These are phyloP conservation scores for Corchorus olitorius DNA, from an alignment of 345 rosid species.

Conservation along the genomic window DNA sequence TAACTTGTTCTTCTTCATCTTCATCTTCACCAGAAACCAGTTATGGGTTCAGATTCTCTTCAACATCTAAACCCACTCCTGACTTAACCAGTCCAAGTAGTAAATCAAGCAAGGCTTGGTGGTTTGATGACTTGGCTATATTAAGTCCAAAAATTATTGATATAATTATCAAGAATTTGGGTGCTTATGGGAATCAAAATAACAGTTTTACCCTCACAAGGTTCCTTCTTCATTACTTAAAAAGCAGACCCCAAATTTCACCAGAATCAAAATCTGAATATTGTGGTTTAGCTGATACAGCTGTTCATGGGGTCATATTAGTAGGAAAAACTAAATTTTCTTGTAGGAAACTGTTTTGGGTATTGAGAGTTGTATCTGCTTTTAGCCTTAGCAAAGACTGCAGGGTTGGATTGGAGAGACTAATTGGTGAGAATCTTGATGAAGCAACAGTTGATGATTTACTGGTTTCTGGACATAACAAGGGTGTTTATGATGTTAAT, in stretches of 20 bases:
- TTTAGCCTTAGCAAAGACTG: conserved; percentile 56
- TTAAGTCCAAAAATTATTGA: conserved; percentile 53
- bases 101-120: conserved; percentile 58
- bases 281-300: conserved; percentile 53
- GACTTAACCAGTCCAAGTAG: conserved; percentile 32
- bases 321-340: conserved; percentile 51
- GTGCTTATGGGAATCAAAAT: conserved; percentile 50
- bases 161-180: conserved; percentile 49
- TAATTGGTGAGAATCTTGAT: conserved; percentile 66
- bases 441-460: conserved; percentile 80
- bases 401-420: conserved; percentile 58
- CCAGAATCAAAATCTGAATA: conserved; percentile 33
- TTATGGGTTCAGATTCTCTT: conserved; percentile 46
- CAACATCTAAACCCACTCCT: conserved; percentile 37
- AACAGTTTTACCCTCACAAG: conserved; percentile 62
- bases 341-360: conserved; percentile 64
- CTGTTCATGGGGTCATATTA: conserved; percentile 54
- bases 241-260: conserved; percentile 33
- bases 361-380: conserved; percentile 51
- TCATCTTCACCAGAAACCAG: conserved; percentile 59
- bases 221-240: conserved; percentile 75
- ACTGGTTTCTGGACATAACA: conserved; percentile 48
- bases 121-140: conserved; percentile 64
- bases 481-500: conserved; percentile 60
- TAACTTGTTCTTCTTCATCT: conserved; percentile 44